A percentile compares a stretch with the other conserved stretches of the same genome.
Conservation (phyloP, 2,329 filamentous ascomycete species). For the Botryotinia convoluta region DNA sequence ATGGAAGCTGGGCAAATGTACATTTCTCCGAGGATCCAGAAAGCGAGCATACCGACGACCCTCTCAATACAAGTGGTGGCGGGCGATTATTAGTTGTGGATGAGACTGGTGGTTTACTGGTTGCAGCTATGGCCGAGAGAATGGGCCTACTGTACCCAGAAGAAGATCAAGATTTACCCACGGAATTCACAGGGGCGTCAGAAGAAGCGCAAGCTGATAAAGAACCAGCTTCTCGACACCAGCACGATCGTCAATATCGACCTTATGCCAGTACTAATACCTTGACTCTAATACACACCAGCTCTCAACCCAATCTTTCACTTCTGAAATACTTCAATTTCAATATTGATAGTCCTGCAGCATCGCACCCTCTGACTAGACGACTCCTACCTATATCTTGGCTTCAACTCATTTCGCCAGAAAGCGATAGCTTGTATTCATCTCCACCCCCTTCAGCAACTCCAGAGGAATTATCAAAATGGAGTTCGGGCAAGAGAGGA, state of each 20-base stretch:
- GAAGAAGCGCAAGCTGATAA: constrained; percentile 11
- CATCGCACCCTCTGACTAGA: constrained; percentile 70
- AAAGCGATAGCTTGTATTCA: constrained; percentile 70
- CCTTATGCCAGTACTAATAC: constrained; percentile 54
- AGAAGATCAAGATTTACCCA: constrained; percentile 21
- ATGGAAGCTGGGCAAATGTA: constrained; percentile 88
- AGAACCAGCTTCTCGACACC: constrained; percentile 15
- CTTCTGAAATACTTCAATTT: constrained; percentile 88
- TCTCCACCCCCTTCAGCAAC: constrained; percentile 59
- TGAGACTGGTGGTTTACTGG: constrained; percentile 66
- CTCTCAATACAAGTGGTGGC: constrained; percentile 29
- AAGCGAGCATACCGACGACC: constrained; percentile 11
- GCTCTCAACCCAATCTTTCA: constrained; percentile 82
- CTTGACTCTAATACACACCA: constrained; percentile 75
- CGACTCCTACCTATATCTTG: constrained; percentile 84
- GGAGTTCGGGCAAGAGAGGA: constrained; percentile 80
- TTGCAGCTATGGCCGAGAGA: constrained; percentile 67
- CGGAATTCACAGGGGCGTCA: constrained; percentile 13
- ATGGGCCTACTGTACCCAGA: constrained; percentile 61
- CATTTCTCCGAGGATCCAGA: constrained; percentile 52
- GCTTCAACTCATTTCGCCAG: constrained; percentile 82
- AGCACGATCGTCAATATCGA: constrained; percentile 21
- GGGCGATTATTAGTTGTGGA: constrained; percentile 67
- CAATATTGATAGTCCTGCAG: constrained; percentile 58
- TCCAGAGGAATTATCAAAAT: constrained; percentile 59